phyloP scores from a whole-genome alignment of 2,329 filamentous ascomycete species.

The Aspergillus cejpii region DNA sequence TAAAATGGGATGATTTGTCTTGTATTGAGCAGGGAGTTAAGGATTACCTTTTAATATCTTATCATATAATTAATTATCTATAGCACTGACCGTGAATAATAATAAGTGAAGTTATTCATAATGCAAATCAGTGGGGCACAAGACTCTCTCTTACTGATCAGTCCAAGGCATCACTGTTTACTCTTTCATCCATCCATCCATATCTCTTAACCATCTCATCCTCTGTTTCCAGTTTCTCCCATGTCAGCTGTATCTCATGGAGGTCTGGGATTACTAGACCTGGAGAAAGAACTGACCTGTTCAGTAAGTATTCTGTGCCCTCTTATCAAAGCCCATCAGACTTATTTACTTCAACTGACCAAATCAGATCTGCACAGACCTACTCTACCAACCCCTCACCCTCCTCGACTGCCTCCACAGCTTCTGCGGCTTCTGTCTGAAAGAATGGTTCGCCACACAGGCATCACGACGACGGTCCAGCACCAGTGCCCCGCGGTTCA shows the following conservation, averaged over 20 bases:
- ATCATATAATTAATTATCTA: too few species aligned
- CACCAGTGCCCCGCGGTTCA: constrained; percentile 57
- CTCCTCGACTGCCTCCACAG: constrained; percentile 91
- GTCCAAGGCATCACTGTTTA: too few species aligned
- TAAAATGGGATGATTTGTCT: too few species aligned
- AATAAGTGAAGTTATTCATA: too few species aligned
- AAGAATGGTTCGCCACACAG: constrained; percentile 91
- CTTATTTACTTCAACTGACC: constrained; percentile 1
- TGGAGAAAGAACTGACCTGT: constrained; percentile 92
- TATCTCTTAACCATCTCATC: not conserved
- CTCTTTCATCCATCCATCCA: not conserved
- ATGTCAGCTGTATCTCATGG: constrained; percentile 16
- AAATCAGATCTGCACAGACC: constrained; percentile 84
- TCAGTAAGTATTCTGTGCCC: constrained; percentile 59
- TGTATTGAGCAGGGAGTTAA: too few species aligned
- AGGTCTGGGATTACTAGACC: constrained; percentile 50
- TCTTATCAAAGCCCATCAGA: too few species aligned
- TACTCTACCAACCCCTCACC: constrained; percentile 83
- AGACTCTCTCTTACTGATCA: too few species aligned
- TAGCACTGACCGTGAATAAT: too few species aligned
- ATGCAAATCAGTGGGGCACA: too few species aligned
- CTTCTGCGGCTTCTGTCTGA: constrained; percentile 90
- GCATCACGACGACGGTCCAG: constrained; percentile 49
- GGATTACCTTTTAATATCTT: too few species aligned
- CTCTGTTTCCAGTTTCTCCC: not conserved